Evolutionary conservation across 805 yeast species (phyloP).

Genomic region (Ascoidea asiatica): DNA sequence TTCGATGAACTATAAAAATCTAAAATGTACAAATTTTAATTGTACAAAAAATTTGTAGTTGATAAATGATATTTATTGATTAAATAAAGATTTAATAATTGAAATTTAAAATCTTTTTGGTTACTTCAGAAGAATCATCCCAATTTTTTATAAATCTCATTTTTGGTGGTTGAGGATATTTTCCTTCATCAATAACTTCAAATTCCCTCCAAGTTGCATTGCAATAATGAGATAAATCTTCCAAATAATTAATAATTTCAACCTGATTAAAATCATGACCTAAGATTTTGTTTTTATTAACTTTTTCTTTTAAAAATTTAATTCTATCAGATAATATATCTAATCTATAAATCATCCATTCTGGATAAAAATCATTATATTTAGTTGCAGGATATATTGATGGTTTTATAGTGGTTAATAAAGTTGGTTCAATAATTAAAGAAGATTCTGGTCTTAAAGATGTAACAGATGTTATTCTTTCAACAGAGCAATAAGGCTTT

Average conservation of each 20-base stretch:
- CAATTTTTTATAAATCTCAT: background rate
- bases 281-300: background rate
- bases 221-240: constrained; percentile 10
- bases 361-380: constrained; percentile 9
- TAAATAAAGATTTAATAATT: too few species aligned
- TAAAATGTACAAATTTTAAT: too few species aligned
- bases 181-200: constrained; percentile 5
- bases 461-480: constrained; percentile 19
- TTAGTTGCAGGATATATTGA: constrained; percentile 7
- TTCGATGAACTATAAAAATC: too few species aligned
- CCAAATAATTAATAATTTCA: constrained; percentile 9
- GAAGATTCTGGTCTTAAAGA: constrained; percentile 16
- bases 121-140: too few species aligned
- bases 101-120: too few species aligned
- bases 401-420: constrained; percentile 14
- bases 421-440: constrained; percentile 15
- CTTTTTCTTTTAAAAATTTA: background rate
- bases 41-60: too few species aligned
- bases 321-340: constrained; percentile 1
- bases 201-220: constrained; percentile 12
- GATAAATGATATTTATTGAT: too few species aligned
- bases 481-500: constrained; percentile 16
- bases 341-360: constrained; percentile 13
- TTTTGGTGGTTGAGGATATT: background rate
- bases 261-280: constrained; percentile 11